Percentiles rank a stretch among this genome's conserved stretches.
phyloP scores from a whole-genome alignment of 176 grass and related monocot genomes.

The Rhynchospora pubera region DNA sequence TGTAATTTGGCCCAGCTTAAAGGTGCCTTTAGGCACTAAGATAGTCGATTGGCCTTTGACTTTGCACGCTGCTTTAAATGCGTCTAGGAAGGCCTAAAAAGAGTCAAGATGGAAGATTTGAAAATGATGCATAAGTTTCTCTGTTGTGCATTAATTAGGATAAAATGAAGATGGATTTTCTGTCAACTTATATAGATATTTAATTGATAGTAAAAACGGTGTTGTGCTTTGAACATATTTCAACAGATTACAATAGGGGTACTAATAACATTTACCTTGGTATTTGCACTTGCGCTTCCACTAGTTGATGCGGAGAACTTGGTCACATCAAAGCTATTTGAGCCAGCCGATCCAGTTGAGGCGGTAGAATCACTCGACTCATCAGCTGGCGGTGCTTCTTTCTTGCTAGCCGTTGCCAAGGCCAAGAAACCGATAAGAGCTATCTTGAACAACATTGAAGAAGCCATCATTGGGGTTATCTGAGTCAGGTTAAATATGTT shows the following conservation, averaged over 20 bases:
- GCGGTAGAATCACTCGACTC: neutral
- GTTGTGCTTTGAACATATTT: neutral
- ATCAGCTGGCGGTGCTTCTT: neutral
- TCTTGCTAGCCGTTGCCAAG: neutral
- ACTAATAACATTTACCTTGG: constrained; percentile 13
- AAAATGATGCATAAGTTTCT: neutral
- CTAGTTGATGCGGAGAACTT: constrained; percentile 6
- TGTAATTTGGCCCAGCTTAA: constrained; percentile 1
- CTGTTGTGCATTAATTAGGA: neutral
- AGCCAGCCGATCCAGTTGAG: neutral
- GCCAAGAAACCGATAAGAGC: neutral
- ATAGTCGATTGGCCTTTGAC: neutral
- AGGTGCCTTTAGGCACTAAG: constrained; percentile 11
- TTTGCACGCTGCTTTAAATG: constrained; percentile 17
- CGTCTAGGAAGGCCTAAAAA: constrained; percentile 10
- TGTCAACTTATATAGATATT: neutral
- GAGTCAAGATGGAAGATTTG: neutral
- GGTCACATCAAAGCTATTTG: constrained; percentile 19
- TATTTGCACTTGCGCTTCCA: constrained; percentile 12
- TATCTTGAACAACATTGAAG: constrained; percentile 3
- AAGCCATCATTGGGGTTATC: neutral
- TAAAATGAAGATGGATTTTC: neutral
- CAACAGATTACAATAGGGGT: neutral
- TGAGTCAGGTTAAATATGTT: too few species aligned
- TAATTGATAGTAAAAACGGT: neutral